phyloP scores from a whole-genome alignment of 352 stramenopile genomes.

The Thraustochytrium sp. region DNA sequence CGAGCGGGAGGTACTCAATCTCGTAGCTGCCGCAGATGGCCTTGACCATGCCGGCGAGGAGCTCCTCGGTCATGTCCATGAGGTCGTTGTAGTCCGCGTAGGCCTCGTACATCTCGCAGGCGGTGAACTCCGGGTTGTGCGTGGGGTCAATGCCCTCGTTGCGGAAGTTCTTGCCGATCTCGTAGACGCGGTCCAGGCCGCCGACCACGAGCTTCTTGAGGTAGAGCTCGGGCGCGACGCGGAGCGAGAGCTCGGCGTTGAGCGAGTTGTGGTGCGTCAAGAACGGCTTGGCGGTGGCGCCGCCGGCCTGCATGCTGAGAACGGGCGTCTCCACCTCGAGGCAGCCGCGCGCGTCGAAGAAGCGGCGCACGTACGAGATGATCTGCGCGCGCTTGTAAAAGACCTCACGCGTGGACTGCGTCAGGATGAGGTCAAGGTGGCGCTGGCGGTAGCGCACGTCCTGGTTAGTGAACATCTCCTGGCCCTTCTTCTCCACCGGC shows the following conservation, averaged over 20 bases:
- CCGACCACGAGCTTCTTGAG: conserved; percentile 91
- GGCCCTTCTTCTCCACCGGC: conserved; percentile 67
- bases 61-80: conserved; percentile 94
- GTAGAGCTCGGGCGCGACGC: conserved; percentile 93
- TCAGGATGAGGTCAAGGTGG: conserved; percentile 97
- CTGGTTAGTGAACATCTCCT: conserved; percentile 65
- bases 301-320: conserved; percentile 94
- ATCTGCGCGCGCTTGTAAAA: conserved; percentile 86
- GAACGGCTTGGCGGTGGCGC: conserved; percentile 93
- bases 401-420: conserved; percentile 73
- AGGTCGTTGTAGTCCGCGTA: conserved; percentile 98
- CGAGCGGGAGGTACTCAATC: conserved; percentile 85
- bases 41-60: conserved; percentile 94
- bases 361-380: conserved; percentile 72
- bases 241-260: conserved; percentile 86
- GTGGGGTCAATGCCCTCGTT: conserved; percentile 97
- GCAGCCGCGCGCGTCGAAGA: conserved; percentile 76
- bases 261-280: conserved; percentile 95
- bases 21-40: conserved; percentile 90
- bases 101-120: conserved; percentile 96
- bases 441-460: conserved; percentile 96
- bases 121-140: conserved; percentile 99
- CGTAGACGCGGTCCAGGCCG: conserved; percentile 95
- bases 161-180: conserved; percentile 95
- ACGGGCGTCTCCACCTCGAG: conserved; percentile 95